These are phyloP conservation scores for Mycosarcoma mackinlayi DNA, from an alignment of 1,284 basidiomycete species.

Conservation along the genomic window DNA sequence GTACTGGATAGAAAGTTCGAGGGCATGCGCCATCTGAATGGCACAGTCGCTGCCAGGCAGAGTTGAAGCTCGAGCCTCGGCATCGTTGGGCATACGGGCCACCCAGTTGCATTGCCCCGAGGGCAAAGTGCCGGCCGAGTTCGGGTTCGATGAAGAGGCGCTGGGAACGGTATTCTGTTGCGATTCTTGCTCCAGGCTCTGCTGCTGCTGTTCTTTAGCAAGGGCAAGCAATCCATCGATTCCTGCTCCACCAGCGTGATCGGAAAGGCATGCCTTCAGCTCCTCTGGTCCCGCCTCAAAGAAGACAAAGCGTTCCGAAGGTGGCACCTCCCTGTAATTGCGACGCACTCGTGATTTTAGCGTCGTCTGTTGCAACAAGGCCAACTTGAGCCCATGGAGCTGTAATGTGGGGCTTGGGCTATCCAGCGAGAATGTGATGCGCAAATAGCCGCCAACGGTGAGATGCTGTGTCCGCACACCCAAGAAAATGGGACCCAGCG, in stretches of 20 bases:
- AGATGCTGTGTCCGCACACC: constrained; percentile 47
- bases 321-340: constrained; percentile 36
- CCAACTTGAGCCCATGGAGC: constrained; percentile 40
- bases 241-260: constrained; percentile 1
- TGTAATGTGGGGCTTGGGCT: constrained; percentile 37
- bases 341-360: constrained; percentile 45
- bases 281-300: constrained; percentile 40
- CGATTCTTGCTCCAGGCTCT: constrained; percentile 1
- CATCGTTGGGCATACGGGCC: constrained; percentile 41
- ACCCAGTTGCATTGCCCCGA: constrained; percentile 49
- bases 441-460: constrained; percentile 51
- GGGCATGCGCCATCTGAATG: constrained; percentile 42
- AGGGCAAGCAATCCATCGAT: constrained; percentile 32
- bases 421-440: constrained; percentile 45
- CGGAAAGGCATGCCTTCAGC: constrained; percentile 23
- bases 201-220: constrained; percentile 32
- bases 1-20: constrained; percentile 47
- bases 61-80: constrained; percentile 41
- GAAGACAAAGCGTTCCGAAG: constrained; percentile 43
- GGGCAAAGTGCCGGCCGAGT: neutral
- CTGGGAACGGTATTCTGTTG: neutral
- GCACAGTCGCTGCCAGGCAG: constrained; percentile 43
- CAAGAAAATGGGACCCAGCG: constrained; percentile 43
- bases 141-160: neutral
- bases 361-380: constrained; percentile 46